These are phyloP conservation scores for Umbelopsis sp. DNA, from an alignment of 371 early-diverging fungal genomes.

Conservation along the genomic window DNA sequence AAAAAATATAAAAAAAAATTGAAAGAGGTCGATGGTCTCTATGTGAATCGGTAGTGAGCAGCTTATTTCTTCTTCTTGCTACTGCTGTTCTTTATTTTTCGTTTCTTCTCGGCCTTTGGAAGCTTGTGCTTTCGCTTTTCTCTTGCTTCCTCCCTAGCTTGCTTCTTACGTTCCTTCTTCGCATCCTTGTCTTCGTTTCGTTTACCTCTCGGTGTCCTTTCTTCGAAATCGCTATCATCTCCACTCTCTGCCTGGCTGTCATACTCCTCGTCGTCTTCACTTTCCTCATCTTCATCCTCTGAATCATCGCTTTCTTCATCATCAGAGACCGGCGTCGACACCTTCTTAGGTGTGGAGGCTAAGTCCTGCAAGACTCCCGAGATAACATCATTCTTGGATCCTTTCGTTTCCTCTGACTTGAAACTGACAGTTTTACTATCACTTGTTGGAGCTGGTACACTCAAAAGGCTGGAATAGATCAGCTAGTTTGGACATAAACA, in stretches of 20 bases:
- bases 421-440: not conserved
- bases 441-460: not conserved
- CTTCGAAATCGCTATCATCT: slow-evolving; percentile 23
- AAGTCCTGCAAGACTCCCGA: slow-evolving; percentile 1
- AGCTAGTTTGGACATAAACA: slow-evolving; percentile 27
- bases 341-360: not conserved
- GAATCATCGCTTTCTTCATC: slow-evolving; percentile 35
- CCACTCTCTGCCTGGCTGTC: slow-evolving; percentile 28
- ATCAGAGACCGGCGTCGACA: not conserved
- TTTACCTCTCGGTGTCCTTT: slow-evolving; percentile 58
- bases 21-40: too few relatives aligned
- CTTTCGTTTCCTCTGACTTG: not conserved
- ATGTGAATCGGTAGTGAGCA: too few relatives aligned
- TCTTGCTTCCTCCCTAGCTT: slow-evolving; percentile 86
- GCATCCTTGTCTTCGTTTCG: slow-evolving; percentile 86
- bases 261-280: slow-evolving; percentile 43
- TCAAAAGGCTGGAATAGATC: slow-evolving; percentile 30
- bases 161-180: slow-evolving; percentile 85
- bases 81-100: slow-evolving; percentile 74
- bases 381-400: not conserved
- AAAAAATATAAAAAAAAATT: too few relatives aligned
- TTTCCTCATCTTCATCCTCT: slow-evolving; percentile 37
- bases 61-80: slow-evolving; percentile 51
- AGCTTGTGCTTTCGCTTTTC: slow-evolving; percentile 93
- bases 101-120: slow-evolving; percentile 94